phyloP scores from a whole-genome alignment of 1,139 yeast species.

The Sugiyamaella grinbergsii region DNA sequence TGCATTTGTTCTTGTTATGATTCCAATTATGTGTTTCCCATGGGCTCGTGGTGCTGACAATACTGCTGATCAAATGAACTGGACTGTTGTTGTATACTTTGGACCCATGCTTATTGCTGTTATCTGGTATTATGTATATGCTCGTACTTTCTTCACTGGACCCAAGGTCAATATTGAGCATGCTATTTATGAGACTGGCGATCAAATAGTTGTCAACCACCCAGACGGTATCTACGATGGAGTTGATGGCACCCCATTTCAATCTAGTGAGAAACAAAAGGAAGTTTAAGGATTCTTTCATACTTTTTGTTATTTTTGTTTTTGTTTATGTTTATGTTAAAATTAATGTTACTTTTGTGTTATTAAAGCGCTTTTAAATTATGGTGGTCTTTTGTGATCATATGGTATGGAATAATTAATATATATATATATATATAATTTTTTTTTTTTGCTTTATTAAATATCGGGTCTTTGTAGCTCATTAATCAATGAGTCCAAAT shows the following conservation, averaged over 20 bases:
- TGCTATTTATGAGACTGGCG: constrained; percentile 28
- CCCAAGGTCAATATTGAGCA: constrained; percentile 60
- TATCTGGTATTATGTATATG: constrained; percentile 58
- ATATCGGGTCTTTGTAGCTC: constrained; percentile 17
- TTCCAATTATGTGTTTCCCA: constrained; percentile 70
- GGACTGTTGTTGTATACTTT: constrained; percentile 69
- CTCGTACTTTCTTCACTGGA: constrained; percentile 68
- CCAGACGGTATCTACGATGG: constrained; percentile 5
- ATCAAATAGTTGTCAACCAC: constrained; percentile 7
- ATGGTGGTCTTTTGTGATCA: background rate
- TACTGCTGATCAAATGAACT: constrained; percentile 59
- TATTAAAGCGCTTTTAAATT: too few relatives aligned
- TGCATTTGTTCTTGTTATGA: constrained; percentile 56
- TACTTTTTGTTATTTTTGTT: constrained; percentile 1
- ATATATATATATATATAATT: background rate
- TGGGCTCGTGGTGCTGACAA: constrained; percentile 47
- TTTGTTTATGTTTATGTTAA: constrained; percentile 5
- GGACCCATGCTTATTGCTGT: constrained; percentile 61
- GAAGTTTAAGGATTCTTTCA: constrained; percentile 13
- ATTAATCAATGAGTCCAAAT: constrained; percentile 57
- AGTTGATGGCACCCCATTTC: background rate
- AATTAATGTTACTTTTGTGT: background rate
- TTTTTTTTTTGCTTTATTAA: background rate
- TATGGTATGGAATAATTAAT: too few relatives aligned
- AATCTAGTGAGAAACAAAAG: constrained; percentile 5